Evolutionary conservation across 2,329 filamentous ascomycete genomes (phyloP).

Genomic region (Colletotrichum agaves): DNA sequence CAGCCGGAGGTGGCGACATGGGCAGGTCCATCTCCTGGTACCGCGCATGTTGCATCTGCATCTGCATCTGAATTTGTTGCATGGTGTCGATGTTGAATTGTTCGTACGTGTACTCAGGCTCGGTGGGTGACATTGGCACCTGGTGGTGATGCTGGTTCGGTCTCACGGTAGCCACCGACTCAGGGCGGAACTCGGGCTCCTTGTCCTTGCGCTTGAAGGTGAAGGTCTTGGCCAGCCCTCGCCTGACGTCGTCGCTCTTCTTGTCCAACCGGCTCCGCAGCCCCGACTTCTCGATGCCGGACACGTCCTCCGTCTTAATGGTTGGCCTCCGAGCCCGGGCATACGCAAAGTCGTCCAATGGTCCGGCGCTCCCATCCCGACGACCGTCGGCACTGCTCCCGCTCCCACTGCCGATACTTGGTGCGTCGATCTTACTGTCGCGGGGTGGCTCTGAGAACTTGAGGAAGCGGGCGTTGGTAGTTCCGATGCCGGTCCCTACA

Average conservation of each 20-base stretch:
- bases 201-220: conserved; percentile 61
- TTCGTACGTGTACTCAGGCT: conserved; percentile 39
- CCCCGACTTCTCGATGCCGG: conserved; percentile 65
- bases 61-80: conserved; percentile 32
- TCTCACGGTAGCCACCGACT: conserved; percentile 52
- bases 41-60: conserved; percentile 25
- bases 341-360: conserved; percentile 57
- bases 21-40: conserved; percentile 30
- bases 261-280: conserved; percentile 64
- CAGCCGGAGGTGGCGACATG: conserved; percentile 37
- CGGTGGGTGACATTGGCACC: conserved; percentile 15
- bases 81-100: conserved; percentile 27
- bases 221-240: conserved; percentile 64
- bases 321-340: conserved; percentile 55
- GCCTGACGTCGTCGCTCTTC: conserved; percentile 65
- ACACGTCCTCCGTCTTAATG: conserved; percentile 61
- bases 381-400: conserved; percentile 50
- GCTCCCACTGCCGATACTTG: conserved; percentile 51
- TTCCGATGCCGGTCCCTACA: conserved; percentile 52
- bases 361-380: conserved; percentile 44
- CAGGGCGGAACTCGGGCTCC: conserved; percentile 49
- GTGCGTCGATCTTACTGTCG: conserved; percentile 44
- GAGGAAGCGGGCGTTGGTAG: conserved; percentile 56
- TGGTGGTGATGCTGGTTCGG: conserved; percentile 36
- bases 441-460: conserved; percentile 55